Evolutionary conservation across 1,139 yeast species (phyloP).

Genomic region (Suhomyces kunorum): DNA sequence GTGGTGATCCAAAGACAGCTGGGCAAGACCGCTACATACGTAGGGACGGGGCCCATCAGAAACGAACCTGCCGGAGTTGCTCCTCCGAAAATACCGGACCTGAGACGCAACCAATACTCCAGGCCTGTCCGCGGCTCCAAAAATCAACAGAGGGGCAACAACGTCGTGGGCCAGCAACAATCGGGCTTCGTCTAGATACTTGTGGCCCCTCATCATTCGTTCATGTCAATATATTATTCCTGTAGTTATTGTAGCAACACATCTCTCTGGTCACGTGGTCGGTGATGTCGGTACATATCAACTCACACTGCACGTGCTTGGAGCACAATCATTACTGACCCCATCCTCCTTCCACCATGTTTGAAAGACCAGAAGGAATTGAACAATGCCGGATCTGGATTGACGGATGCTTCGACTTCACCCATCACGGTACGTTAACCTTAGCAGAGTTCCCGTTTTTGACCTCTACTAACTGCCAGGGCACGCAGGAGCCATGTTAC

Average conservation of each 20-base stretch:
- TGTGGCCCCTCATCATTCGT: too few relatives aligned
- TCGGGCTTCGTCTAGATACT: slow-evolving; percentile 29
- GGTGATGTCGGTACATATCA: slow-evolving; percentile 1
- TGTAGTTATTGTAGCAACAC: too few relatives aligned
- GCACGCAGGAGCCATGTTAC: slow-evolving; percentile 95
- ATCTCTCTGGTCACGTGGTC: slow-evolving; percentile 1
- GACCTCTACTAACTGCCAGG: slow-evolving; percentile 34
- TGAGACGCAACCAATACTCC: slow-evolving; percentile 3
- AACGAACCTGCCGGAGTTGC: slow-evolving; percentile 4
- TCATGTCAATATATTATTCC: too few relatives aligned
- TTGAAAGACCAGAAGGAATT: slow-evolving; percentile 47
- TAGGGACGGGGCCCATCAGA: slow-evolving; percentile 9
- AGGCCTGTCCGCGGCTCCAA: slow-evolving; percentile 1
- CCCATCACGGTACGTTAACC: slow-evolving; percentile 78
- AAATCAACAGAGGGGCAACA: slow-evolving; percentile 1
- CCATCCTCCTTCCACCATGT: slow-evolving; percentile 26
- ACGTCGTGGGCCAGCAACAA: slow-evolving; percentile 32
- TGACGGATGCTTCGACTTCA: slow-evolving; percentile 97
- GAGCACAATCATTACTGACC: too few relatives aligned
- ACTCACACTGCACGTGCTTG: background rate
- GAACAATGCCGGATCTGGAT: slow-evolving; percentile 70
- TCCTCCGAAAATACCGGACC: slow-evolving; percentile 6
- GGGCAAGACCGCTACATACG: slow-evolving; percentile 15
- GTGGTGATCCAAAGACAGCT: slow-evolving; percentile 33
- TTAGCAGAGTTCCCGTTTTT: background rate